These are phyloP conservation scores for Ilyonectria sp. DNA, from an alignment of 2,329 filamentous ascomycete genomes.

Conservation along the genomic window DNA sequence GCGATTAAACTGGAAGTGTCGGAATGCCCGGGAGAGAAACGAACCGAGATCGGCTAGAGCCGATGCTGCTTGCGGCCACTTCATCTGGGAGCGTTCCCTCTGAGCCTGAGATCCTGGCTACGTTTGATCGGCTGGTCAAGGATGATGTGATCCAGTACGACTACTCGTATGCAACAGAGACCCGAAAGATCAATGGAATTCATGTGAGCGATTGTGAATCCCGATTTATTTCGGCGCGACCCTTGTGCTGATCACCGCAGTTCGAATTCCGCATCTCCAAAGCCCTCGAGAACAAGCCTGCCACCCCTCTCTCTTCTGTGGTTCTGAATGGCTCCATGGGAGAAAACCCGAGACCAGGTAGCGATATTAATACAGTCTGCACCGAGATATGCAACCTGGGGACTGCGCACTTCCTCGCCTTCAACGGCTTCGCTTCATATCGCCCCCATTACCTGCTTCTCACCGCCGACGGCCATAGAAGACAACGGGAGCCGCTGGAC, in stretches of 20 bases:
- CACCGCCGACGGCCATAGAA: conserved; percentile 61
- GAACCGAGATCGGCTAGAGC: too few relatives aligned
- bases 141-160: conserved; percentile 35
- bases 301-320: conserved; percentile 1
- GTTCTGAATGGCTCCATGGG: neutral
- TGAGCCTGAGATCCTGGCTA: too few relatives aligned
- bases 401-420: conserved; percentile 59
- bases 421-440: conserved; percentile 66
- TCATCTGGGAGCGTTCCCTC: too few relatives aligned
- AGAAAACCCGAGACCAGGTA: conserved; percentile 44
- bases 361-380: conserved; percentile 60
- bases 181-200: conserved; percentile 16
- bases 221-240: neutral
- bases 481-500: conserved; percentile 61
- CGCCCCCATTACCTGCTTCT: conserved; percentile 64
- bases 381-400: conserved; percentile 58
- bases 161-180: neutral
- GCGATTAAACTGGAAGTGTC: too few relatives aligned
- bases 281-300: conserved; percentile 32
- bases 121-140: conserved; percentile 24
- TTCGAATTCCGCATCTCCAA: conserved; percentile 36
- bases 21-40: too few relatives aligned
- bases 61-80: too few relatives aligned
- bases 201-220: conserved; percentile 6
- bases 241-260: conserved; percentile 7